Evolutionary conservation across 2,329 filamentous ascomycete genomes (phyloP), one percentile per base, ranked within the genome.

Genomic region (Bimuria novae-zelandiae): DNA sequence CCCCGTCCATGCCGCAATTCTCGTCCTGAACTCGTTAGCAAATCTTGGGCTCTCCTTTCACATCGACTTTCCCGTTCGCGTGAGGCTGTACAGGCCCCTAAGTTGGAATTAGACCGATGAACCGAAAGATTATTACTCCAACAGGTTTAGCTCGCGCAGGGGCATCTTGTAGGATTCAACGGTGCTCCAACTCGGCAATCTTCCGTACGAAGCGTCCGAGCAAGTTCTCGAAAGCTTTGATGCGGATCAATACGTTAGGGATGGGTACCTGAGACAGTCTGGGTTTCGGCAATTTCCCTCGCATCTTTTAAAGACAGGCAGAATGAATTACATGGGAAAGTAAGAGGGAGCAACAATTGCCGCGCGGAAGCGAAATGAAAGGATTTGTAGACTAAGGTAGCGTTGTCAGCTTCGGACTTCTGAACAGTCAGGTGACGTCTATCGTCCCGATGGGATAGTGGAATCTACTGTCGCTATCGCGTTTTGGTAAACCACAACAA

Each of bases 321-420:
- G n/a, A n/a, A n/a, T n/a, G n/a, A n/a, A n/a, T n/a, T n/a, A n/a
- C n/a, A n/a, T n/a, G n/a, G n/a, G n/a, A n/a, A n/a, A n/a, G n/a
- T n/a, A n/a, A n/a, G n/a, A n/a, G n/a, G n/a, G n/a, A 29, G 3
- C 2, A 21, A 12, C 25, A 2, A 32, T 21, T 11, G 40, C 21
- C 12, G 40, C 40, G 21, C 8, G 23, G 39, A 30, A 23, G 4
- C 29, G 22, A 35, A 25, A 35, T 17, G 4, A 25, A 16, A 35
- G 30, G 43, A 22, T 36, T 35, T 36, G 7, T 16, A n/a, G 21
- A 22, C 21, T 30, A 23, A 29, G n/a, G 21, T 46, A 46, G 30
- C 30, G 43, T 32, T 35, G 43, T 46, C 42, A 44, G 17, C 30
- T 27, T 46, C 43, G 43, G 43, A 25, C 43, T 46, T 46, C n/a